A percentile compares a stretch with the other conserved stretches of the same genome.
Evolutionary conservation across 345 rosid species (phyloP).

Genomic region (Mercurialis annua): DNA sequence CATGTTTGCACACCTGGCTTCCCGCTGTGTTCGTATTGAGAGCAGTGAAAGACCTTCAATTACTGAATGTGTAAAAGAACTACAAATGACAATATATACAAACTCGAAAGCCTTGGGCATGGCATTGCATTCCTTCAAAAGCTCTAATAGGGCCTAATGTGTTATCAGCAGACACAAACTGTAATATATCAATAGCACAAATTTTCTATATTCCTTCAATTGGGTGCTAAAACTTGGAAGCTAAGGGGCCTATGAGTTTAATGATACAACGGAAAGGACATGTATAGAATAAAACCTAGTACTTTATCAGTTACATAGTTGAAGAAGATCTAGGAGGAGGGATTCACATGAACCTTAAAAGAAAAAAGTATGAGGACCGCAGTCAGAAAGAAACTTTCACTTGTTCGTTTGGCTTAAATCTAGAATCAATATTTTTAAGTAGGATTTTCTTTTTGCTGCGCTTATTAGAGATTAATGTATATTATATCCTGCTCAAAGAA

Average conservation of each 20-base stretch:
- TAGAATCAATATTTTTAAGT: constrained; percentile 13
- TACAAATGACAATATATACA: constrained; percentile 61
- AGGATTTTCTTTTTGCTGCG: not conserved
- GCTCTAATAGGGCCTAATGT: constrained; percentile 31
- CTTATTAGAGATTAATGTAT: not conserved
- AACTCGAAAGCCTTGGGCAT: constrained; percentile 68
- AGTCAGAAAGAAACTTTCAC: constrained; percentile 14
- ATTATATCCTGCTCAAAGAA: constrained; percentile 8
- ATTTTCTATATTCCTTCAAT: constrained; percentile 9
- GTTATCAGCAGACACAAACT: constrained; percentile 17
- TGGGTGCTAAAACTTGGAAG: constrained; percentile 12
- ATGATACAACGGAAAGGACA: not conserved
- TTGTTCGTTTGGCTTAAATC: constrained; percentile 13
- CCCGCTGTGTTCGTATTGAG: constrained; percentile 83
- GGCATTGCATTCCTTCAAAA: constrained; percentile 49
- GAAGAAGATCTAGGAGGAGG: constrained; percentile 8
- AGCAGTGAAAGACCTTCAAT: constrained; percentile 85
- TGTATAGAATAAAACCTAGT: not conserved
- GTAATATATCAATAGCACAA: constrained; percentile 14
- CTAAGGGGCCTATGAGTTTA: constrained; percentile 5
- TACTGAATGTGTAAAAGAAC: constrained; percentile 78
- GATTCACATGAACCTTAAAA: constrained; percentile 2
- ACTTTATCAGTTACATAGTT: constrained; percentile 2
- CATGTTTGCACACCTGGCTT: constrained; percentile 89
- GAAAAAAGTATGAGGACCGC: constrained; percentile 1